Base-by-base conservation (phyloP, 1,284 basidiomycete species). In the Fomes fomentarius region DNA sequence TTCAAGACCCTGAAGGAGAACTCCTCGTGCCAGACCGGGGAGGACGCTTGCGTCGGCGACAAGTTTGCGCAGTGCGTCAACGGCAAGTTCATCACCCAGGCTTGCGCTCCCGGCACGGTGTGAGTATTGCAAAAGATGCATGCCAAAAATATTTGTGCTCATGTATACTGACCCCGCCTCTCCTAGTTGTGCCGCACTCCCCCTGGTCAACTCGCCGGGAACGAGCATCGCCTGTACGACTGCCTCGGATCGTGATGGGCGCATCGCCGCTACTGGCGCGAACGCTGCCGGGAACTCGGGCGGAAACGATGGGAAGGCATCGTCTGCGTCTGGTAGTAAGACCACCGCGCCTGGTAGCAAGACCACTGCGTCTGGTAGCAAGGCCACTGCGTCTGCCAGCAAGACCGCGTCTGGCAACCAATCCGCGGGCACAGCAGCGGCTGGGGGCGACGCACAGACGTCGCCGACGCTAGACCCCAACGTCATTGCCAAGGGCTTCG, bases 161-260 rank as follows among this genome's bases (percentile, higher is more conserved):
- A 19, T 34, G 34, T 12, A 24, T 14, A 22, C 11, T 19, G 21
- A 5, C 35, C 1, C 21, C n/a, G 35, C 17, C 17, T 19, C 4
- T 24, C 4, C 11, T 46, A 83, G 80, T 30, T 85, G 83, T 66
- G 77, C 77, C 33, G 82, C 82, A 1, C 71, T 85, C 39, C 84
- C 83, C 19, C 64, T 78, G 24, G 73, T 75, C 31, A 75, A 75
- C 66, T 67, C 66, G 8, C 52, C 72, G 1, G 79, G 78, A 31
- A 80, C 79, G 17, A 73, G 63, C 49, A 69, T 82, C 47, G 69
- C 76, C 42, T 83, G 81, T 64, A 75, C 75, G 11, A 79, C 79
- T 2, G 65, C 65, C 37, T 63, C 67, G 10, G 75, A 80, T 59
- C 56, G 74, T 50, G 63, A 71, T 42, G 56, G 69, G 0, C 74